Evolutionary conservation across 2,329 filamentous ascomycete species (phyloP).

Genomic region (Aspergillus spinulosporus): DNA sequence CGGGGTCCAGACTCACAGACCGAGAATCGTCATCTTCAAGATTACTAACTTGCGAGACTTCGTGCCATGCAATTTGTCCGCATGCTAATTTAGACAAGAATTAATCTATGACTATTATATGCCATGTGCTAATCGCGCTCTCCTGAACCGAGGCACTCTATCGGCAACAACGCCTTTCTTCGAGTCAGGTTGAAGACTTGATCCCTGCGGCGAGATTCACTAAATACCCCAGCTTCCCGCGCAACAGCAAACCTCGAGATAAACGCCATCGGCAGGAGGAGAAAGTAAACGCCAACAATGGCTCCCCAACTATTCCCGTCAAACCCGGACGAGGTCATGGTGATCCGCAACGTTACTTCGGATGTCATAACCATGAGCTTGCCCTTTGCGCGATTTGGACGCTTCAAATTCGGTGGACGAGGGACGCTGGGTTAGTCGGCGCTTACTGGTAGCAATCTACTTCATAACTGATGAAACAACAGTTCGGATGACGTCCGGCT

Average conservation of each 20-base stretch:
- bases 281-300: slow-evolving; percentile 15
- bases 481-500: slow-evolving; percentile 74
- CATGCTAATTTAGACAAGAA: neutral
- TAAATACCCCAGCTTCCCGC: neutral
- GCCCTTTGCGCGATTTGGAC: slow-evolving; percentile 80
- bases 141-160: neutral
- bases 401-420: slow-evolving; percentile 79
- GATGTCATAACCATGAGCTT: slow-evolving; percentile 62
- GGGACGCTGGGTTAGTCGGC: slow-evolving; percentile 71
- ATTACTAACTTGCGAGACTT: neutral
- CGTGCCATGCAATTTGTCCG: neutral
- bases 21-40: neutral
- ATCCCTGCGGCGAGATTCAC: neutral
- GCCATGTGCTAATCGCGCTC: too few species aligned
- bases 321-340: slow-evolving; percentile 81
- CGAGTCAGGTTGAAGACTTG: neutral
- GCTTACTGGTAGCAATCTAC: neutral
- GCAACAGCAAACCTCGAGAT: neutral
- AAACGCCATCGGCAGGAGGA: neutral
- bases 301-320: slow-evolving; percentile 59
- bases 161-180: neutral
- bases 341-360: slow-evolving; percentile 80
- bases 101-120: too few species aligned
- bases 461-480: neutral
- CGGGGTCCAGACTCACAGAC: neutral